Evolutionary conservation across 2,329 filamentous ascomycete genomes (phyloP), one percentile per base, ranked within the genome.

Genomic region (Triangularia verruculosa): DNA sequence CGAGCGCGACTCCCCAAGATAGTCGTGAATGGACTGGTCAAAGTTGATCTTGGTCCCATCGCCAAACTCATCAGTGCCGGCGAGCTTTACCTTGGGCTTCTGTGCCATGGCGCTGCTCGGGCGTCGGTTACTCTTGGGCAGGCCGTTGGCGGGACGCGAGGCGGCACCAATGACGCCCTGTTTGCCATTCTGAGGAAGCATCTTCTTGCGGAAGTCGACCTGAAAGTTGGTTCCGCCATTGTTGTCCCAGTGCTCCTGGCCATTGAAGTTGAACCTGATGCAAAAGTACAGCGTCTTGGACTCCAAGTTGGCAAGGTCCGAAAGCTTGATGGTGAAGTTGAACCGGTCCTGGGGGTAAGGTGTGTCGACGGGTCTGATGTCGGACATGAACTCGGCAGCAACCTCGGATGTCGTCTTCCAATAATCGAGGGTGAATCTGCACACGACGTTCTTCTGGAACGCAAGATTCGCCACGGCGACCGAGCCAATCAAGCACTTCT

Each of bases 401-500:
- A 98, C 90, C 74, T 99, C 95, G 0, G 95, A 99, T 0, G 93
- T 96, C 0, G 95, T 99, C 83, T 96, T 97, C 95, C 95, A 99
- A 78, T 96, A 95, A 76, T 99, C 95, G 55, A 97, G 84, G 0
- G 95, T 99, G 76, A 99, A 99, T 58, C 95, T 88, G 75, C 92
- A 94, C n/a, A 90, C 87, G 61, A 99, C 92, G 5, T 83, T 77
- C 78, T 99, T 99, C 61, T 93, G 86, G 78, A 96, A 99, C 0
- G 93, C 87, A 52, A 98, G 78, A 76, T 99, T 99, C 74, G 89
- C 88, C 22, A 96, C 93, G 7, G 88, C 90, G 59, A 97, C 85
- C 17, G 88, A 90, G 12, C 95, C 95, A 58, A 97, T 83, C 68
- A 99, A 79, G 1, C 85, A 91, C 78, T 94, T 94, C 72, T 96